Percentiles rank a stretch among this genome's conserved stretches.
phyloP scores from a whole-genome alignment of 305 asterid species.

The Fraxinus latifolia region DNA sequence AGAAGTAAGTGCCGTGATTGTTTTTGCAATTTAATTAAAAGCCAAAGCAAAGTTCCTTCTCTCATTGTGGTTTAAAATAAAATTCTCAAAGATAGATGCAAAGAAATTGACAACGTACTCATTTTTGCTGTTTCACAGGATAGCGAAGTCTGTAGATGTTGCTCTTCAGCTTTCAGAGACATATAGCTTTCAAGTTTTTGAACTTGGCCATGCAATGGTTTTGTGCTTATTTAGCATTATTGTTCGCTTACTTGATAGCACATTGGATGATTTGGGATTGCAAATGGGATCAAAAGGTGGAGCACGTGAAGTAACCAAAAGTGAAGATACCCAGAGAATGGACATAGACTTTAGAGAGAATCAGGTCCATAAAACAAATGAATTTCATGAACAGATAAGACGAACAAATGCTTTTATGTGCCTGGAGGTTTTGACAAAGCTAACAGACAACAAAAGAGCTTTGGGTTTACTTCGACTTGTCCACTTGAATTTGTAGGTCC shows the following conservation, averaged over 20 bases:
- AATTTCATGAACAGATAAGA: not conserved
- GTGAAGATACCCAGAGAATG: not conserved
- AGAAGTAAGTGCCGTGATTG: not conserved
- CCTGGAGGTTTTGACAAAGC: conserved; percentile 5
- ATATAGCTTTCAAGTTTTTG: not conserved
- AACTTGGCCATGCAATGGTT: conserved; percentile 3
- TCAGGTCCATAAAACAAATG: not conserved
- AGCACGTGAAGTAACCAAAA: not conserved
- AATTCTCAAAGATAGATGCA: not conserved
- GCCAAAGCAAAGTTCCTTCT: not conserved
- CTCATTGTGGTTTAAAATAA: not conserved
- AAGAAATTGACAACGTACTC: not conserved
- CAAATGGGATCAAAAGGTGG: not conserved
- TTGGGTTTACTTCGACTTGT: conserved; percentile 1
- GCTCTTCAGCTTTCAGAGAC: conserved; percentile 3
- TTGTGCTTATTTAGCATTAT: conserved; percentile 2
- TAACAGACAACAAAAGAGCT: not conserved
- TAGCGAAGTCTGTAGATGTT: not conserved
- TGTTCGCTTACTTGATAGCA: not conserved
- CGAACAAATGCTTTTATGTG: not conserved
- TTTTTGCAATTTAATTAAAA: not conserved
- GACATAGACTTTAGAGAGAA: not conserved
- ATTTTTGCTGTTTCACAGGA: conserved; percentile 1
- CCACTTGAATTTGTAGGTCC: not conserved
- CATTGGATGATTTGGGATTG: conserved; percentile 4